Evolutionary conservation across 2,329 filamentous ascomycete genomes (phyloP).

Genomic region (Fusarium nematophilum): DNA sequence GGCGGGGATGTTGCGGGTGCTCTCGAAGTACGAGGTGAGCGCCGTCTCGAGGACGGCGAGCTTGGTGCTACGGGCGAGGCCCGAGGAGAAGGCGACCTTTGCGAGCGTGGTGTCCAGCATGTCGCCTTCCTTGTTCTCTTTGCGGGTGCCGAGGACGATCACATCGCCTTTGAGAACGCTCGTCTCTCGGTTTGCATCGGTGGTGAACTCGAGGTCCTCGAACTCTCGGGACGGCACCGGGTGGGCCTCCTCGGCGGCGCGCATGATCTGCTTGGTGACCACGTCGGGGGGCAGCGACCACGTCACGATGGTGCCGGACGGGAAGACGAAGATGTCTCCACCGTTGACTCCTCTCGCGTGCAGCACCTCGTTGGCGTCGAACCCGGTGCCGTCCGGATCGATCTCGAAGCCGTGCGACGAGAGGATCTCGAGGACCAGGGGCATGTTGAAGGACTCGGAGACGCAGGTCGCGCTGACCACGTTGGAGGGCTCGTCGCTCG

Average conservation of each 20-base stretch:
- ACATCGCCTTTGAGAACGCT: slow-evolving; percentile 88
- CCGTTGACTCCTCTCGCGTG: slow-evolving; percentile 70
- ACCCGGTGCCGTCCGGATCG: slow-evolving; percentile 70
- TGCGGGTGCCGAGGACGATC: slow-evolving; percentile 86
- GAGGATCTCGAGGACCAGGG: slow-evolving; percentile 66
- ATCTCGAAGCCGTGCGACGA: slow-evolving; percentile 69
- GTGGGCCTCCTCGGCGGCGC: slow-evolving; percentile 81
- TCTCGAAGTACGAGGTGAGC: slow-evolving; percentile 85
- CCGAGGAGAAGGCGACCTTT: slow-evolving; percentile 96
- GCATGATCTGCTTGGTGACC: slow-evolving; percentile 77
- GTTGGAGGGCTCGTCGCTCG: slow-evolving; percentile 53
- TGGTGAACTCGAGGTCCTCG: slow-evolving; percentile 88
- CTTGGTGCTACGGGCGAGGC: slow-evolving; percentile 91
- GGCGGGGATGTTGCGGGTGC: slow-evolving; percentile 83
- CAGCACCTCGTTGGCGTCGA: slow-evolving; percentile 71
- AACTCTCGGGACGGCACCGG: slow-evolving; percentile 77
- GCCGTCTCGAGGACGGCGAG: slow-evolving; percentile 90
- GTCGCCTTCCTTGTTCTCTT: slow-evolving; percentile 58
- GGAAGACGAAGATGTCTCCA: slow-evolving; percentile 95
- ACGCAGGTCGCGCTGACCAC: slow-evolving; percentile 70
- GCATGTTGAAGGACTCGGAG: slow-evolving; percentile 73
- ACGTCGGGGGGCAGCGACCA: slow-evolving; percentile 88
- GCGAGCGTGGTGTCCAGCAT: slow-evolving; percentile 75
- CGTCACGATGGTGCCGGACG: slow-evolving; percentile 90
- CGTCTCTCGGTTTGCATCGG: slow-evolving; percentile 77